Conservation (phyloP, 2,329 filamentous ascomycete genomes). For the Colletotrichum somersetense region DNA sequence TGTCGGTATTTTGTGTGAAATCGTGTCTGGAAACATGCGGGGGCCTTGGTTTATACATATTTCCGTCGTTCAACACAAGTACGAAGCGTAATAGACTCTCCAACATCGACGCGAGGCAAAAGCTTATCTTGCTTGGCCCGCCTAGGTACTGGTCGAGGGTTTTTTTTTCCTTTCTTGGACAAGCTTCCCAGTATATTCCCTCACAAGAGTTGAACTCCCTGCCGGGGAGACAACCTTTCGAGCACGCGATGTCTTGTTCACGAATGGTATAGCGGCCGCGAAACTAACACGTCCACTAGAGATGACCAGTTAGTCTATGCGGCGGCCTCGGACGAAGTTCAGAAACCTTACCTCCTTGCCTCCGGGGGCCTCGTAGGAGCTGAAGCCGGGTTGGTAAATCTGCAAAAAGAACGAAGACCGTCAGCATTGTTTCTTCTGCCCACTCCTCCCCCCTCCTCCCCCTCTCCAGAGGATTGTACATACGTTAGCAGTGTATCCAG, state of each 20-base stretch:
- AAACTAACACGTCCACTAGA: constrained; percentile 30
- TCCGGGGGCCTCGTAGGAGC: constrained; percentile 30
- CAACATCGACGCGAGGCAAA: neutral
- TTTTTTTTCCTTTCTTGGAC: neutral
- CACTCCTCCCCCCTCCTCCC: accelerated
- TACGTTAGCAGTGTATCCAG: constrained; percentile 61
- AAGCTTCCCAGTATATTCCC: neutral
- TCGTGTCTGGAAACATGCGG: neutral
- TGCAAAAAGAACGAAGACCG: neutral
- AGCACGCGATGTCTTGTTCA: neutral
- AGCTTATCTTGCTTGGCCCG: neutral
- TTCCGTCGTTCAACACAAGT: neutral
- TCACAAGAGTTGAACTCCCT: neutral
- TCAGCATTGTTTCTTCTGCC: neutral
- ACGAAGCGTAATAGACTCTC: neutral
- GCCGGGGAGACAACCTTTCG: neutral
- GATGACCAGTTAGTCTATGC: neutral
- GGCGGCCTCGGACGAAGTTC: too few relatives aligned
- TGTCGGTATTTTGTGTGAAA: neutral
- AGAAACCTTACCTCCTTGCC: constrained; percentile 32
- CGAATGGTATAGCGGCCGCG: neutral
- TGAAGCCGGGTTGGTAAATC: constrained; percentile 35
- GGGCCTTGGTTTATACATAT: neutral
- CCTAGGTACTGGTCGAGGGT: neutral
- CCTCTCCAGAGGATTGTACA: constrained; percentile 27